Evolutionary conservation across 1,284 basidiomycete species (phyloP), one percentile per base, ranked within the genome.

Genomic region (Naganishia cerealis): DNA sequence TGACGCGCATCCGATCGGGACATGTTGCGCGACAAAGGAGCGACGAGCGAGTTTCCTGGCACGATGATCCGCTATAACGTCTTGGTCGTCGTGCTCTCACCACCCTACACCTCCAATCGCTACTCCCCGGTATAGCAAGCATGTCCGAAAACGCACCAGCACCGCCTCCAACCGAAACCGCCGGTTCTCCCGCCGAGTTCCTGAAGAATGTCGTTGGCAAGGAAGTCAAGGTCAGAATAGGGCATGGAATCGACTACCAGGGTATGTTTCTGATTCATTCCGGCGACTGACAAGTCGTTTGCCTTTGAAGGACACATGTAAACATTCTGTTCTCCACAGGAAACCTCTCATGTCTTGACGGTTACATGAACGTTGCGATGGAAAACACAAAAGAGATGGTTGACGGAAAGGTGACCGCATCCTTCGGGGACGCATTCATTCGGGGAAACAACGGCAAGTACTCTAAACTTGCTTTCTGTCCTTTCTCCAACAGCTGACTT

Each of bases 291-390:
- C 15, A 8, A 50, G 46, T 0, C 7, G 46, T 50, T 9, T 40
- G 21, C 36, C 24, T 38, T n/a, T 9, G n/a, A 48, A 21, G 29
- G 29, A 15, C 21, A 26, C 38, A 24, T 54, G 38, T n/a, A 38
- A 43, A 7, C 48, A 29, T 42, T 72, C 43, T 69, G 36, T n/a
- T 63, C 3, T 29, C 43, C 0, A 16, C 72, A 97, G 94, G 94
- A 46, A 85, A 94, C 1, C 83, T 99, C n/a, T 94, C 92, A 8
- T 98, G 96, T 78, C 85, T 99, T 26, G 96, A 99, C 80, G 96
- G 94, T 0, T 94, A 93, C 79, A 94, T 99, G 96, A 99, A 99
- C 82, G 97, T 99, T 67, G 95, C 94, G 4, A 83, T 99, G 56
- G 95, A 99, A 81, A 90, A 97, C 78, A 97, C 94, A 1, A 91